Conservation (phyloP, 306 rosid species). For the Fagus sylvatica region DNA sequence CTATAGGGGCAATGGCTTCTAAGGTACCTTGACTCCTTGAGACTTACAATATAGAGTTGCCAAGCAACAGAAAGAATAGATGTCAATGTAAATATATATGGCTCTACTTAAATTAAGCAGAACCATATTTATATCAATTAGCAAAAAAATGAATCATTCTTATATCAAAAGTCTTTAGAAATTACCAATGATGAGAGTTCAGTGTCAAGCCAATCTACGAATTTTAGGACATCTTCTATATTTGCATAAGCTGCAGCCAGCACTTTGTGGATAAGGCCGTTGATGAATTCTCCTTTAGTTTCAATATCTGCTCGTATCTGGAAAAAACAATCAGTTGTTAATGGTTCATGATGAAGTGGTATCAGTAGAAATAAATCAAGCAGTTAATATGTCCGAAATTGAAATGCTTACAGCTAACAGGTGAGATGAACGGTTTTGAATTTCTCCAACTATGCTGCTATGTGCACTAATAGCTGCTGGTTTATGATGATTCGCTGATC, state of each 20-base stretch:
- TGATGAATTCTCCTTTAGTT: slow-evolving; percentile 86
- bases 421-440: slow-evolving; percentile 92
- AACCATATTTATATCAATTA: neutral
- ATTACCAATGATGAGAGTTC: slow-evolving; percentile 82
- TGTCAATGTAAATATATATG: neutral
- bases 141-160: neutral
- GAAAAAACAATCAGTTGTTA: slow-evolving; percentile 29
- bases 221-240: slow-evolving; percentile 80
- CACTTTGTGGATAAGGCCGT: slow-evolving; percentile 74
- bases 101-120: neutral
- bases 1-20: neutral
- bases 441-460: slow-evolving; percentile 90
- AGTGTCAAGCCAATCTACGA: slow-evolving; percentile 88
- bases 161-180: slow-evolving; percentile 1
- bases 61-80: neutral
- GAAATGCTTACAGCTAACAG: slow-evolving; percentile 74
- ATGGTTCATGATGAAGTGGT: slow-evolving; percentile 11
- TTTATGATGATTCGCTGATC: slow-evolving; percentile 40
- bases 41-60: neutral
- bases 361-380: slow-evolving; percentile 21
- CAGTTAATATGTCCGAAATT: slow-evolving; percentile 2
- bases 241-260: slow-evolving; percentile 60
- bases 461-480: slow-evolving; percentile 62
- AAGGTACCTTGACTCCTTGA: neutral
- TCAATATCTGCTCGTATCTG: slow-evolving; percentile 87